Evolutionary conservation across 2,329 filamentous ascomycete species (phyloP).

Genomic region (Calonectria naviculata): DNA sequence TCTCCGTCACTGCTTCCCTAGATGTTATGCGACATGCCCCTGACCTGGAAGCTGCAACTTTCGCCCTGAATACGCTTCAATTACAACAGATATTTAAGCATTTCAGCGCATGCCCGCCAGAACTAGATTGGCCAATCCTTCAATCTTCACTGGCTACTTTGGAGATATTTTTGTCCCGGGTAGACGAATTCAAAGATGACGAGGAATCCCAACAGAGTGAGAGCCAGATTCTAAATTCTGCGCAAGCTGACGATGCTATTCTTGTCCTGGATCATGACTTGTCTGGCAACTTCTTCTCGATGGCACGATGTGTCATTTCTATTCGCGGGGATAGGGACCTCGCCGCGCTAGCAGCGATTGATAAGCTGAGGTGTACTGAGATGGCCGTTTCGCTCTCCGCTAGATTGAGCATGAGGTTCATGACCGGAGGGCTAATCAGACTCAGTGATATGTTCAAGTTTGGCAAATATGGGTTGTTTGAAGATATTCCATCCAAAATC

Average conservation of each 20-base stretch:
- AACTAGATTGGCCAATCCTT: slow-evolving; percentile 62
- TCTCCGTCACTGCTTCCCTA: slow-evolving; percentile 60
- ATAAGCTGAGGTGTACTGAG: slow-evolving; percentile 52
- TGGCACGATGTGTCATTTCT: slow-evolving; percentile 54
- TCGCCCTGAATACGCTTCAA: slow-evolving; percentile 61
- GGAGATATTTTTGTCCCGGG: slow-evolving; percentile 56
- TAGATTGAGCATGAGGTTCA: slow-evolving; percentile 57
- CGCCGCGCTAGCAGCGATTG: slow-evolving; percentile 26
- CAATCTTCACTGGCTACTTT: slow-evolving; percentile 57
- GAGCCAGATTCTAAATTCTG: slow-evolving; percentile 51
- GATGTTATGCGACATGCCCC: slow-evolving; percentile 61
- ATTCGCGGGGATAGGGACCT: slow-evolving; percentile 18
- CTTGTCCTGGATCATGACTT: slow-evolving; percentile 61
- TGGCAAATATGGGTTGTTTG: slow-evolving; percentile 63
- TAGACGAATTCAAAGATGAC: slow-evolving; percentile 55
- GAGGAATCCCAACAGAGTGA: slow-evolving; percentile 53
- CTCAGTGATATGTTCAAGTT: slow-evolving; percentile 58
- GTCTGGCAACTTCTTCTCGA: slow-evolving; percentile 58
- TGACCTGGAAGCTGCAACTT: slow-evolving; percentile 59
- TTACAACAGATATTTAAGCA: slow-evolving; percentile 63
- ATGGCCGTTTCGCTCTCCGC: slow-evolving; percentile 58
- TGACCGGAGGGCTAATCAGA: slow-evolving; percentile 56
- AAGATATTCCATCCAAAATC: slow-evolving; percentile 52
- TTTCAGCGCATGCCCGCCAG: slow-evolving; percentile 54
- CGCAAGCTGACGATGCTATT: slow-evolving; percentile 58